Base-by-base conservation (phyloP, 495 filamentous ascomycete genomes). In the Hypomontagnella submonticulosa region DNA sequence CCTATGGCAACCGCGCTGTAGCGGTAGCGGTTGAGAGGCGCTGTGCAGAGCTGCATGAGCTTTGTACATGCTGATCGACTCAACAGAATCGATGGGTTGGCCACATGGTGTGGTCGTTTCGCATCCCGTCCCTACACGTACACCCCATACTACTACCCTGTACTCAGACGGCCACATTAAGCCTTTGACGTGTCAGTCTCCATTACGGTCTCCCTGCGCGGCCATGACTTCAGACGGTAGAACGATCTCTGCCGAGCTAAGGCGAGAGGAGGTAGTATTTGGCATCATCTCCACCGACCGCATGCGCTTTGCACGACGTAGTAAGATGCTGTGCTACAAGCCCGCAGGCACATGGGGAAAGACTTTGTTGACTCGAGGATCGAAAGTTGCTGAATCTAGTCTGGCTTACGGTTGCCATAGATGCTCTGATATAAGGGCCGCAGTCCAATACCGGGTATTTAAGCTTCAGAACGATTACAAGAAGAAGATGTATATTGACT, bases 71-170 rank as follows among this genome's bases (percentile, higher is more conserved):
- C 58, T 65, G 67, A 60, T 71, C 59, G 56, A 47, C 62, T 73
- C 59, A 63, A 62, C 63, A 69, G 55, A 61, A 60, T 55, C 57
- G 58, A 61, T 56, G 50, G 56, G 65, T 60, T 65, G 59, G 57
- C 69, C 69, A 71, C 69, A 70, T 63, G 59, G 63, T 70, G 58
- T 49, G 47, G 66, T 66, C 57, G 65, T 65, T 71, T 65, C 58
- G 62, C 53, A 68, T 64, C 38, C 64, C 49, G 56, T 60, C 23
- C 56, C 62, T 69, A 71, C 56, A 53, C 53, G 51, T 67, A 71
- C 62, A 62, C 57, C 63, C 52, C 63, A 58, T 13, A 12, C 61
- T 66, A 64, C 53, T 61, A 67, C 61, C 65, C 60, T 70, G 67
- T 72, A 71, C 67, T 60, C 59, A 40, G 63, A 61, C 49, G 59